Evolutionary conservation across 2,329 filamentous ascomycete species (phyloP).

Genomic region (Trichophyton schoenleinii): DNA sequence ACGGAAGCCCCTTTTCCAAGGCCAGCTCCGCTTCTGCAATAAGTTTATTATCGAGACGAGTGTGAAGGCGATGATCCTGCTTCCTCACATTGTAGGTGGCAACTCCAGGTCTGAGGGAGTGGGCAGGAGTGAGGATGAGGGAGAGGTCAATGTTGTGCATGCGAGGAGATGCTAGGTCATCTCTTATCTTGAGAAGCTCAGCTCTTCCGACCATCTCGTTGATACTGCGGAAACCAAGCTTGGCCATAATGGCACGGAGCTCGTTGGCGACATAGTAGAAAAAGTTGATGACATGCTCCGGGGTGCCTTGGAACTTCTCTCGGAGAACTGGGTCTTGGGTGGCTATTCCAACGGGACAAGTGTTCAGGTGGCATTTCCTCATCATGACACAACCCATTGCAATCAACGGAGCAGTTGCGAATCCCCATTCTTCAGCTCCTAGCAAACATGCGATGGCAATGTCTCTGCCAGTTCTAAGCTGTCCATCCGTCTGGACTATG

Average conservation of each 20-base stretch:
- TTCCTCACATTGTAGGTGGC: constrained; percentile 97
- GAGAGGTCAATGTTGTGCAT: constrained; percentile 88
- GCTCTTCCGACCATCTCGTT: constrained; percentile 97
- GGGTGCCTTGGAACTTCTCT: constrained; percentile 84
- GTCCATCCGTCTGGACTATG: constrained; percentile 90
- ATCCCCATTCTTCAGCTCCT: constrained; percentile 96
- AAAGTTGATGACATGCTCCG: constrained; percentile 97
- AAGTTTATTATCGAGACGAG: constrained; percentile 90
- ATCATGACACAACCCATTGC: constrained; percentile 97
- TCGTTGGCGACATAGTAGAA: constrained; percentile 97
- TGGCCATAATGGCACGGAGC: constrained; percentile 91
- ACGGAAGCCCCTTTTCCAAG: constrained; percentile 84
- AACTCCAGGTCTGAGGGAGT: constrained; percentile 84
- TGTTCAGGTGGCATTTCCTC: constrained; percentile 64
- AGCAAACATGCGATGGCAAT: constrained; percentile 88
- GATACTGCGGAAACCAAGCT: constrained; percentile 83
- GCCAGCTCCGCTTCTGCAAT: constrained; percentile 92
- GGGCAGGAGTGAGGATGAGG: constrained; percentile 85
- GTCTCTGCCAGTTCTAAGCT: constrained; percentile 83
- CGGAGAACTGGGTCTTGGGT: constrained; percentile 90
- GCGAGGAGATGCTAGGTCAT: constrained; percentile 78
- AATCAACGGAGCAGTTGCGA: constrained; percentile 86
- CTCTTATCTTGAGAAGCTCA: constrained; percentile 71
- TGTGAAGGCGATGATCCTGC: constrained; percentile 88
- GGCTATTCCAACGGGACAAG: constrained; percentile 84